Evolutionary conservation across 257 asterid genomes (phyloP), one percentile per base, ranked within the genome.

Genomic region (Perilla frutescens): DNA sequence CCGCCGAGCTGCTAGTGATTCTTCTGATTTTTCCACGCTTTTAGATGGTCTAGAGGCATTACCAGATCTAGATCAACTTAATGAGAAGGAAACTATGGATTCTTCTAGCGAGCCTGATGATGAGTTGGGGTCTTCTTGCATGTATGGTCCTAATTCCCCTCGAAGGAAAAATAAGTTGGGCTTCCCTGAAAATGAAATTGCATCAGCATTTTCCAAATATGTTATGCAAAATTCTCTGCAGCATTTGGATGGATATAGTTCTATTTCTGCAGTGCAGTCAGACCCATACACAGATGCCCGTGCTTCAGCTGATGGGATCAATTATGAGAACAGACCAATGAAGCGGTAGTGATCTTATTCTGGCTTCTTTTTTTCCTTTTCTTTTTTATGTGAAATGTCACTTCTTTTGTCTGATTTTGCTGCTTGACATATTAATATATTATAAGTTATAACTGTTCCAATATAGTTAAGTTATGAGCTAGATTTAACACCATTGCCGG

Each of bases 121-220:
- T 49, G 85, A 81, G 37, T 64, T 82, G 58, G 93, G 83, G 73
- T 81, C 90, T 49, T 79, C 83, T 59, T 79, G 95, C 59, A 65
- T 65, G 15, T 91, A 89, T 71, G 97, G 97, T 66, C 97, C 97
- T 37, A 89, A 89, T 82, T 91, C 97, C 13, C 97, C 97, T 12
- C 84, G 96, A 74, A 82, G 86, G 44, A 89, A 80, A 81, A 82
- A 79, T 73, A 83, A 83, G 73, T 68, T 78, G 63, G 77, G 78
- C 49, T 84, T 86, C 76, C 87, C 85, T 6, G 88, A 81, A 65
- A 84, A 85, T 62, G 89, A 84, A 53, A 80, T 87, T 51, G 89
- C 75, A 62, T 91, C 92, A 12, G 96, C 91, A 10, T 80, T 91
- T 60, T 85, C 96, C 3, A 87, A 85, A 37, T 85, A 80, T 68